A percentile compares a stretch with the other conserved stretches of the same genome.
Evolutionary conservation across 2,329 filamentous ascomycete genomes (phyloP).

Genomic region (Penicillium sp.): DNA sequence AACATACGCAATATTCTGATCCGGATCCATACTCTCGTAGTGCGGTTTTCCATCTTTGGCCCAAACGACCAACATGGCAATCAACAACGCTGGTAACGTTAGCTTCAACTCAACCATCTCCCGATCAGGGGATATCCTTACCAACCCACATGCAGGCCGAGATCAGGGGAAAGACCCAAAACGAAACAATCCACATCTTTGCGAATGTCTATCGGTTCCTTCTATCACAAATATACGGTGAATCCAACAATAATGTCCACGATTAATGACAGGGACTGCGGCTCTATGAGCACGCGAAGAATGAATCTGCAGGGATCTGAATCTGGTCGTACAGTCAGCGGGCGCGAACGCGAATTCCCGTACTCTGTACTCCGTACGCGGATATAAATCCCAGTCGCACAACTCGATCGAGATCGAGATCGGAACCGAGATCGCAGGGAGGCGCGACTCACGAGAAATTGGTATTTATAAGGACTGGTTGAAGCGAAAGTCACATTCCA

Average conservation of each 20-base stretch:
- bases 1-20: slow-evolving; percentile 52
- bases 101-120: slow-evolving; percentile 3
- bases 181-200: slow-evolving; percentile 43
- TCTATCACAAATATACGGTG: background rate
- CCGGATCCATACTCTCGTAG: slow-evolving; percentile 48
- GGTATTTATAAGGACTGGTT: background rate
- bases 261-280: background rate
- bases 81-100: slow-evolving; percentile 47
- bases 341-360: too few species aligned
- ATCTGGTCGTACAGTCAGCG: too few species aligned
- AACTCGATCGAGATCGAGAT: background rate
- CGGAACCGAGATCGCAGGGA: background rate
- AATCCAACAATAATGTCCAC: background rate
- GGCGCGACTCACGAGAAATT: background rate
- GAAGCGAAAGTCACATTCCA: slow-evolving; percentile 2
- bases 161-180: slow-evolving; percentile 54
- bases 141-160: slow-evolving; percentile 53
- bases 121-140: slow-evolving; percentile 20
- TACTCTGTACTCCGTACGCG: too few species aligned
- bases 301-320: background rate
- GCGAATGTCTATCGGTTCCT: background rate
- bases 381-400: too few species aligned
- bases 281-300: background rate
- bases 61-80: slow-evolving; percentile 57
- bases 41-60: slow-evolving; percentile 47